These are phyloP conservation scores for Aureobasidium sp. DNA, from an alignment of 2,329 filamentous ascomycete genomes.

Conservation along the genomic window DNA sequence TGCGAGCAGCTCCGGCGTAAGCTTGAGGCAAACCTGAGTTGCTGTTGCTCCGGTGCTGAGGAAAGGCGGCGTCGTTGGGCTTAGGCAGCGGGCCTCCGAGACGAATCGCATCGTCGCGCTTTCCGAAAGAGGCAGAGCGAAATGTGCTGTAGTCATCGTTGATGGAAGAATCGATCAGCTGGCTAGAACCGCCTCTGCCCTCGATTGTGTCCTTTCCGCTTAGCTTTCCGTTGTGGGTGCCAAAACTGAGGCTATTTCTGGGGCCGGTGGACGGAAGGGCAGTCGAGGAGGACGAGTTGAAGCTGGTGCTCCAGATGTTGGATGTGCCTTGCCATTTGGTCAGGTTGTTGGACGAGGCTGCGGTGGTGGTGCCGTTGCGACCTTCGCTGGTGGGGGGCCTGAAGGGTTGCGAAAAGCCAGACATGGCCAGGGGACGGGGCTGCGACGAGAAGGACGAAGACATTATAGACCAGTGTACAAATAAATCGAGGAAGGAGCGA, in stretches of 20 bases:
- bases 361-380: background rate
- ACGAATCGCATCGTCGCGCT: slow-evolving; percentile 26
- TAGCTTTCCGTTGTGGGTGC: background rate
- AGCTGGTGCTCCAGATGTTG: slow-evolving; percentile 9
- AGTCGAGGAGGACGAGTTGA: background rate
- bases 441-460: slow-evolving; percentile 10
- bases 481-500: background rate
- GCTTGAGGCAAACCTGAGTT: slow-evolving; percentile 29
- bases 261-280: background rate
- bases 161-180: slow-evolving; percentile 60
- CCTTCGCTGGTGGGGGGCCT: slow-evolving; percentile 10
- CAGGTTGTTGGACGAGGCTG: background rate
- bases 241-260: slow-evolving; percentile 3
- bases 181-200: slow-evolving; percentile 59
- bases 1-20: slow-evolving; percentile 25
- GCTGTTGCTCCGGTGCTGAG: slow-evolving; percentile 30
- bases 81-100: slow-evolving; percentile 19
- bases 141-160: slow-evolving; percentile 53
- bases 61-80: slow-evolving; percentile 21
- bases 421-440: background rate
- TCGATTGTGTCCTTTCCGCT: slow-evolving; percentile 32
- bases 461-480: slow-evolving; percentile 11
- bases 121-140: slow-evolving; percentile 30
- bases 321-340: slow-evolving; percentile 5
- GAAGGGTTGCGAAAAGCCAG: slow-evolving; percentile 2